These are phyloP conservation scores for Orbilia javanica DNA, from an alignment of 2,329 filamentous ascomycete genomes.

Conservation along the genomic window DNA sequence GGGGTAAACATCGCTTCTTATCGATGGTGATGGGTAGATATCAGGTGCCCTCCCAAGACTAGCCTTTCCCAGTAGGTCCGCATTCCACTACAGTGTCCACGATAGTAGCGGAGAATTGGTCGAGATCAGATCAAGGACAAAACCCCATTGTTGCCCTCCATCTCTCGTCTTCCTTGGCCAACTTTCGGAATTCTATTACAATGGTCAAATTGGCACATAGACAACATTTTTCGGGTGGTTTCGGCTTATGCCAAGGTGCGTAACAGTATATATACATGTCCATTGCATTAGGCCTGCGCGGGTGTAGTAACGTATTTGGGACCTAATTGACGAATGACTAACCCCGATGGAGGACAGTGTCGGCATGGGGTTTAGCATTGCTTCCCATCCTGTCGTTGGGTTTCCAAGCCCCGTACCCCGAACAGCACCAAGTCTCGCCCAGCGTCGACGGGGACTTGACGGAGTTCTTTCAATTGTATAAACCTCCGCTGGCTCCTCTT, in stretches of 20 bases:
- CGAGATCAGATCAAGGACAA: not conserved
- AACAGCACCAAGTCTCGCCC: slow-evolving; percentile 39
- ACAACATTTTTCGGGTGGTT: not conserved
- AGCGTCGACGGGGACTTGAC: slow-evolving; percentile 14
- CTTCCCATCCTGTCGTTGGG: slow-evolving; percentile 24
- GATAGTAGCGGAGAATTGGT: not conserved
- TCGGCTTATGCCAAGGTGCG: slow-evolving; percentile 4
- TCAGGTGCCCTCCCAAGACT: not conserved
- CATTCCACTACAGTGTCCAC: not conserved
- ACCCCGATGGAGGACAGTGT: not conserved
- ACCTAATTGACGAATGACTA: not conserved
- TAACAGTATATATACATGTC: no score
- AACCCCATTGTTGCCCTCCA: not conserved
- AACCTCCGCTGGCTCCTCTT: slow-evolving; percentile 37
- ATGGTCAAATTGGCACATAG: not conserved
- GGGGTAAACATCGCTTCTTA: not conserved
- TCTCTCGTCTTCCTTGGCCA: slow-evolving; percentile 4
- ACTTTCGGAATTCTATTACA: not conserved
- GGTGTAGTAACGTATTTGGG: not conserved
- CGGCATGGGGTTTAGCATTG: slow-evolving; percentile 26
- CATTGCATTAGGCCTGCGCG: not conserved
- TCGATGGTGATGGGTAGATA: not conserved
- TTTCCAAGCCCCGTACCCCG: slow-evolving; percentile 6
- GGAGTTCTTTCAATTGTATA: slow-evolving; percentile 52
- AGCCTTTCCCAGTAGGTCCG: not conserved